Percentiles rank a stretch among this genome's conserved stretches.
Conservation (phyloP, 2,329 filamentous ascomycete species). For the Aureobasidium sp. region DNA sequence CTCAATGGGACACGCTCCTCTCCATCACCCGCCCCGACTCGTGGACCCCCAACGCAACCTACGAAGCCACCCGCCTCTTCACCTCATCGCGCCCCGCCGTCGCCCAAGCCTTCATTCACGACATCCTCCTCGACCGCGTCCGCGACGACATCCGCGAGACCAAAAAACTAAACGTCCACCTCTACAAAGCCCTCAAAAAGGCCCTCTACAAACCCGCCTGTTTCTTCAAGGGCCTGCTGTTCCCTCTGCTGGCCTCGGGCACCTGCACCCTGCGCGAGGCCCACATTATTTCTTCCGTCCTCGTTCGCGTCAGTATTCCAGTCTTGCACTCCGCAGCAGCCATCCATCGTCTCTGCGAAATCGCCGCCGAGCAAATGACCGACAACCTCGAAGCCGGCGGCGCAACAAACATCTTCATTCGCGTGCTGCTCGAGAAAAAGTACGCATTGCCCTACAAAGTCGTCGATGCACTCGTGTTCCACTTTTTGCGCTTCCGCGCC, state of each 20-base stretch:
- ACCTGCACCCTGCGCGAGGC: conserved; percentile 92
- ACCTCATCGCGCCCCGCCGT: conserved; percentile 73
- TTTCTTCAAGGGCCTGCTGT: conserved; percentile 95
- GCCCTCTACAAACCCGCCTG: conserved; percentile 87
- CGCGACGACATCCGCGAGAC: conserved; percentile 89
- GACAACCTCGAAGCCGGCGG: conserved; percentile 79
- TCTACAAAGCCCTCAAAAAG: conserved; percentile 92
- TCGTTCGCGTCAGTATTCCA: conserved; percentile 77
- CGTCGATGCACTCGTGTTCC: conserved; percentile 89
- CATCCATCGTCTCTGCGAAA: conserved; percentile 85
- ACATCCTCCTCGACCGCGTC: conserved; percentile 81
- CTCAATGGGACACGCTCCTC: conserved; percentile 85
- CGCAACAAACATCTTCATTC: conserved; percentile 92
- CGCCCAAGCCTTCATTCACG: conserved; percentile 78
- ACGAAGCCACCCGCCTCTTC: conserved; percentile 87
- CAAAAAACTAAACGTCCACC: conserved; percentile 90
- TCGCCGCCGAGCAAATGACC: conserved; percentile 82
- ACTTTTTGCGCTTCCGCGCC: conserved; percentile 84
- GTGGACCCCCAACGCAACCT: conserved; percentile 75
- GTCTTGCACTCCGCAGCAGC: conserved; percentile 90
- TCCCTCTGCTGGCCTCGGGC: conserved; percentile 76
- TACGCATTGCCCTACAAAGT: conserved; percentile 94
- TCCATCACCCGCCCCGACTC: conserved; percentile 73
- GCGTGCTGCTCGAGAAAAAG: conserved; percentile 88
- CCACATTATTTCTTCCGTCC: conserved; percentile 79